Conservation (phyloP, 805 yeast species). For the Nakazawaea pomicola region DNA sequence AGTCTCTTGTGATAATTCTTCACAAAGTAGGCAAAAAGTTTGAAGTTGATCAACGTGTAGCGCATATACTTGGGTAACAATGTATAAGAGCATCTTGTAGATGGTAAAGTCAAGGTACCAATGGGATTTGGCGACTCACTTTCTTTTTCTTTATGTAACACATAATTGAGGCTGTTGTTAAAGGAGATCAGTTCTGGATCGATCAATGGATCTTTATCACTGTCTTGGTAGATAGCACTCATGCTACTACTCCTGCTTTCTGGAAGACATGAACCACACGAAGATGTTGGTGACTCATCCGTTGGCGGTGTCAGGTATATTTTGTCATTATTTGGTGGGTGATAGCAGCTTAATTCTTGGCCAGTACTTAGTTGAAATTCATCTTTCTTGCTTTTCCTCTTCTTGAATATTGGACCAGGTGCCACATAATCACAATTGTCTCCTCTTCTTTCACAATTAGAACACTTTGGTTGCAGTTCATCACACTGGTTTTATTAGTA, state of each 20-base stretch:
- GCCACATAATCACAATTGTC: conserved; percentile 62
- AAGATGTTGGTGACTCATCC: too few relatives aligned
- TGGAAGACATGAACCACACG: too few relatives aligned
- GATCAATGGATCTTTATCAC: neutral
- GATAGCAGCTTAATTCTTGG: neutral
- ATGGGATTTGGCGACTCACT: too few relatives aligned
- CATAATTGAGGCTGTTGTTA: neutral
- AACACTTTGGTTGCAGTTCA: conserved; percentile 74
- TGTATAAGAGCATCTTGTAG: neutral
- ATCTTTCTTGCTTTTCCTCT: too few relatives aligned
- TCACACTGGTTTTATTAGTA: conserved; percentile 46
- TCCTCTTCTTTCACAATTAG: conserved; percentile 74
- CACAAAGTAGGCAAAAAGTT: neutral
- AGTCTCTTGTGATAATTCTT: neutral
- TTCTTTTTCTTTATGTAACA: neutral
- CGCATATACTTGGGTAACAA: neutral
- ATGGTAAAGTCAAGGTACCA: neutral
- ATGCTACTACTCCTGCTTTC: too few relatives aligned
- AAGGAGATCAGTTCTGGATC: neutral
- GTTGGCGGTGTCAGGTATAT: too few relatives aligned
- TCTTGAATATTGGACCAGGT: conserved; percentile 9
- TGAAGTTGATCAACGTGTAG: neutral
- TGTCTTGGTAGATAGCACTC: too few relatives aligned
- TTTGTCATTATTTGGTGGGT: neutral
- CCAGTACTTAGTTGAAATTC: too few relatives aligned